Evolutionary conservation across 2,329 filamentous ascomycete genomes (phyloP).

Genomic region (Beauveria scarabaeidicola): DNA sequence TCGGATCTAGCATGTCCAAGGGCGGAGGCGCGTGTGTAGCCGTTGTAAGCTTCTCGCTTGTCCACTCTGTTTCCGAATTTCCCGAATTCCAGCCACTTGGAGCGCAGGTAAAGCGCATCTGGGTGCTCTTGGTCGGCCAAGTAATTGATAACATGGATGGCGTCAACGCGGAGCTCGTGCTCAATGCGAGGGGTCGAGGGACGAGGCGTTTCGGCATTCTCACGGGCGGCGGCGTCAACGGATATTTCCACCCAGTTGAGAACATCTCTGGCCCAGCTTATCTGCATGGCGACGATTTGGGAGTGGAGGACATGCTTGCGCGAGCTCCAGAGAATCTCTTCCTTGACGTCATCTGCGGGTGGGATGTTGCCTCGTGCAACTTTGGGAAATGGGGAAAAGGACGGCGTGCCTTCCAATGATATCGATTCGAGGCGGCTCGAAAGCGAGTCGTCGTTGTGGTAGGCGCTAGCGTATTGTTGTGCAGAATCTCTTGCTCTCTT

Average conservation of each 20-base stretch:
- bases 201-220: conserved; percentile 45
- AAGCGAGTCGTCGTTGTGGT: conserved; percentile 30
- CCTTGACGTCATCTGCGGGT: conserved; percentile 88
- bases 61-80: conserved; percentile 87
- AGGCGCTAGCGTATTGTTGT: conserved; percentile 20
- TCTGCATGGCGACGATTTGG: conserved; percentile 91
- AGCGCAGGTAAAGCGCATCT: conserved; percentile 85
- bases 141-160: conserved; percentile 85
- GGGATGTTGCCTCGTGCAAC: conserved; percentile 82
- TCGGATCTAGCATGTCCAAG: conserved; percentile 82
- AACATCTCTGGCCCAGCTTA: conserved; percentile 92
- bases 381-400: conserved; percentile 87
- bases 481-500: not conserved
- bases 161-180: conserved; percentile 79
- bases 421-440: conserved; percentile 31
- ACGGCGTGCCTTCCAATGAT: conserved; percentile 51
- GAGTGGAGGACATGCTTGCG: conserved; percentile 79
- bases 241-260: conserved; percentile 81
- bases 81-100: conserved; percentile 97
- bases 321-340: conserved; percentile 78
- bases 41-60: conserved; percentile 87
- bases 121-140: conserved; percentile 87
- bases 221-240: conserved; percentile 64
- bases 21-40: conserved; percentile 78
- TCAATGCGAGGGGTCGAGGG: conserved; percentile 78